phyloP scores from a whole-genome alignment of 1,284 basidiomycete species.

The Trichosporon coremiiforme region DNA sequence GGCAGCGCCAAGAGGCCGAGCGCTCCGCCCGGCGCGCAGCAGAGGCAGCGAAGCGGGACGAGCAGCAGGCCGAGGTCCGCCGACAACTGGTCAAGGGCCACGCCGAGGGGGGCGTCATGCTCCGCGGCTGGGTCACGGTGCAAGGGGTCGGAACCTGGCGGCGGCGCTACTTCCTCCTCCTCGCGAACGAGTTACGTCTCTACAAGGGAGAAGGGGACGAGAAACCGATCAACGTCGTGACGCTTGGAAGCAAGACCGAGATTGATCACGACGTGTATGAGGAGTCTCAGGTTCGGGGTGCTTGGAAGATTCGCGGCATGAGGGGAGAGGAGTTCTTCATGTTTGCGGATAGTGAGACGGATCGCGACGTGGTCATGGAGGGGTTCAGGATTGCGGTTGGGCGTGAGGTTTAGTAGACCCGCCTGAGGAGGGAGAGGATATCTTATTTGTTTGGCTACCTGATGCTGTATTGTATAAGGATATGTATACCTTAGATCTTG shows the following conservation, averaged over 20 bases:
- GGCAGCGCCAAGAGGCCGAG: conserved; percentile 1
- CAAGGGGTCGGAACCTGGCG: conserved; percentile 50
- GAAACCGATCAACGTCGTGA: conserved; percentile 16
- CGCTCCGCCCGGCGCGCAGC: not conserved
- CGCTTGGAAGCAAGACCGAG: conserved; percentile 4
- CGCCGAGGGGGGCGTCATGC: conserved; percentile 44
- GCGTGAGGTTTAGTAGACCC: conserved; percentile 1
- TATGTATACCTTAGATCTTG: not conserved
- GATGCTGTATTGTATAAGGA: not conserved
- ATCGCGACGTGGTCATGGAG: conserved; percentile 46
- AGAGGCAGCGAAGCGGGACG: conserved; percentile 23
- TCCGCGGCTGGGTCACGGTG: conserved; percentile 51
- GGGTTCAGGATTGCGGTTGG: conserved; percentile 30
- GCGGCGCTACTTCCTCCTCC: conserved; percentile 48
- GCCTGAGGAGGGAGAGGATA: no score
- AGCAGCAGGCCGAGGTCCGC: conserved; percentile 21
- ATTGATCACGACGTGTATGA: conserved; percentile 39
- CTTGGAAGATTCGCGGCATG: conserved; percentile 44
- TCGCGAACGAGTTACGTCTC: conserved; percentile 39
- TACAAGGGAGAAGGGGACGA: conserved; percentile 38
- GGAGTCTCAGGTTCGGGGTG: conserved; percentile 50
- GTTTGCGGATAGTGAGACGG: conserved; percentile 49
- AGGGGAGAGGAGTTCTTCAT: conserved; percentile 47
- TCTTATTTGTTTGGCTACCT: not conserved
- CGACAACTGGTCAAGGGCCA: conserved; percentile 26